Evolutionary conservation across 2,329 filamentous ascomycete genomes (phyloP).

Genomic region (Ophiostoma ips): DNA sequence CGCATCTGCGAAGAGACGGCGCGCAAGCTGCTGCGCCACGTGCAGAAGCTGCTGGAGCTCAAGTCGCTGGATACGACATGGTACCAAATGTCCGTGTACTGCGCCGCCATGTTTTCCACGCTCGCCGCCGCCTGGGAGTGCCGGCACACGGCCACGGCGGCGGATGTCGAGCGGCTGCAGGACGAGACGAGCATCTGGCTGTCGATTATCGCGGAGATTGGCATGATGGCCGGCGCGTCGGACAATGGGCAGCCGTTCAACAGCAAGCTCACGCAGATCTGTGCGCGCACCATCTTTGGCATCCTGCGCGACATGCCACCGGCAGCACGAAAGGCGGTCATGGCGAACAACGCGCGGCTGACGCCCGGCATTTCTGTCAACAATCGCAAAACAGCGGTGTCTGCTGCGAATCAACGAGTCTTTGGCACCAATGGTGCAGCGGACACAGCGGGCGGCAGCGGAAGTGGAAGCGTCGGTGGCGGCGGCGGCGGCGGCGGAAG

Average conservation of each 20-base stretch:
- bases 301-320: conserved; percentile 36
- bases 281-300: conserved; percentile 36
- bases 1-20: conserved; percentile 53
- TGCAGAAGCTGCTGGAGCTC: conserved; percentile 44
- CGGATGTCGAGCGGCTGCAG: conserved; percentile 45
- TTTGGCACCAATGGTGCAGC: background rate
- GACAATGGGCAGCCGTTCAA: conserved; percentile 22
- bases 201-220: conserved; percentile 51
- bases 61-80: conserved; percentile 66
- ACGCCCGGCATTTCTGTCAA: background rate
- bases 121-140: conserved; percentile 57
- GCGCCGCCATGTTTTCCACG: conserved; percentile 59
- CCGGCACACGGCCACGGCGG: conserved; percentile 41
- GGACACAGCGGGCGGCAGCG: background rate
- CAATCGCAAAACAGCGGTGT: background rate
- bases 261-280: conserved; percentile 32
- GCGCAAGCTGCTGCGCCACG: conserved; percentile 46
- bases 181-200: conserved; percentile 59
- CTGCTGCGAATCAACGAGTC: background rate
- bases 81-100: conserved; percentile 59
- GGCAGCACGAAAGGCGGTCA: conserved; percentile 10
- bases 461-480: background rate
- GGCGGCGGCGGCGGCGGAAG: no score
- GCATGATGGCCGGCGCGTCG: conserved; percentile 21
- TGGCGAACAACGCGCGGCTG: conserved; percentile 3